A percentile compares a stretch with the other conserved stretches of the same genome.
phyloP scores from a whole-genome alignment of 306 rosid species.

The Medicago arabica region DNA sequence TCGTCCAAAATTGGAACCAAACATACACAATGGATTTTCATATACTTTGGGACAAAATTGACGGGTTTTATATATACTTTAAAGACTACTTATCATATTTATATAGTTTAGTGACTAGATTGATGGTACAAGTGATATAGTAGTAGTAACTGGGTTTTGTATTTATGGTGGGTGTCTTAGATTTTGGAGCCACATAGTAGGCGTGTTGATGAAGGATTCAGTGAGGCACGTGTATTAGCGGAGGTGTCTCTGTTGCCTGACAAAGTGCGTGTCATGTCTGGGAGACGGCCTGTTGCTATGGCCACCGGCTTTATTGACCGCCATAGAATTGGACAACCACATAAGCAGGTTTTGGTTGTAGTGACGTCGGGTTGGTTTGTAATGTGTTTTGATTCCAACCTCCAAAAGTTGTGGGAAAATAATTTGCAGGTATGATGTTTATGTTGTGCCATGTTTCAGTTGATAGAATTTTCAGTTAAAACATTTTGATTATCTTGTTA shows the following conservation, averaged over 20 bases:
- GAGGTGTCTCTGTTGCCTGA: constrained; percentile 92
- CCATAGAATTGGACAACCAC: constrained; percentile 65
- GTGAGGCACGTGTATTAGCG: constrained; percentile 73
- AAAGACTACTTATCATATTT: too few relatives aligned
- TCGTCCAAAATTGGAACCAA: too few relatives aligned
- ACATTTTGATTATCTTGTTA: neutral
- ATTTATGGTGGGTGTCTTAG: constrained; percentile 46
- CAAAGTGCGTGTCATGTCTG: constrained; percentile 82
- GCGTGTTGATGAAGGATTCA: constrained; percentile 94
- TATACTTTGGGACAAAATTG: too few relatives aligned
- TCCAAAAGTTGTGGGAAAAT: constrained; percentile 87
- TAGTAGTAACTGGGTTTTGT: constrained; percentile 30
- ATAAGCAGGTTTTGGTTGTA: constrained; percentile 86
- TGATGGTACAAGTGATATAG: neutral
- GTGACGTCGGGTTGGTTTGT: constrained; percentile 97
- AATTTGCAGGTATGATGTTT: constrained; percentile 74
- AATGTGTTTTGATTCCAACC: constrained; percentile 97
- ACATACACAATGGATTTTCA: too few relatives aligned
- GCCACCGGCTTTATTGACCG: constrained; percentile 86
- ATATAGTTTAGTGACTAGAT: too few relatives aligned
- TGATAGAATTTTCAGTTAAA: neutral
- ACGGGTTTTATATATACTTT: too few relatives aligned
- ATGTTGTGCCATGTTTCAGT: neutral
- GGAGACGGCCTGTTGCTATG: constrained; percentile 97
- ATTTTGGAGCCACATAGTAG: constrained; percentile 89